phyloP scores from a whole-genome alignment of 2,329 filamentous ascomycete genomes.

The Endoconidiophora laricicola region DNA sequence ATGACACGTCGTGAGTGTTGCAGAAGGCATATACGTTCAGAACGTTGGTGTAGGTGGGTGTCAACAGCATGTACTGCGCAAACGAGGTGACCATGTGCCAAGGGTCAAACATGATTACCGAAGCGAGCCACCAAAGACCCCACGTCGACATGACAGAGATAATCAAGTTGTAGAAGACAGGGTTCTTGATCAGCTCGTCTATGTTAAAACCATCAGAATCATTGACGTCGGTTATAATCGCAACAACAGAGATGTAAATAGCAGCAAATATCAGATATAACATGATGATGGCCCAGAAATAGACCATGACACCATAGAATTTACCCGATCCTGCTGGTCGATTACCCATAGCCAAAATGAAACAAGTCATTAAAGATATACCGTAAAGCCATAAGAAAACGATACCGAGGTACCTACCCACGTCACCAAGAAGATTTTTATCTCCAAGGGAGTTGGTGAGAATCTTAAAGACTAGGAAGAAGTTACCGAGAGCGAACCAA shows the following conservation, averaged over 20 bases:
- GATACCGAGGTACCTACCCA: slow-evolving; percentile 66
- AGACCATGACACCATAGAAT: slow-evolving; percentile 93
- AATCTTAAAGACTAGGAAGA: slow-evolving; percentile 98
- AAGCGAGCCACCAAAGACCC: slow-evolving; percentile 79
- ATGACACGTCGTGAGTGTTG: slow-evolving; percentile 97
- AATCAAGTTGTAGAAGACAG: slow-evolving; percentile 83
- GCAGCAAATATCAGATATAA: slow-evolving; percentile 90
- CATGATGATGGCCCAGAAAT: slow-evolving; percentile 96
- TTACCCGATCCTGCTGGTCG: slow-evolving; percentile 84
- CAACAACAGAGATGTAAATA: slow-evolving; percentile 79
- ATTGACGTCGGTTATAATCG: slow-evolving; percentile 55
- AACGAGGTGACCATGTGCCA: slow-evolving; percentile 99
- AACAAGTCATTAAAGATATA: slow-evolving; percentile 80
- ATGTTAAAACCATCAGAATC: slow-evolving; percentile 49
- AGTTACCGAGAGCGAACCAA: slow-evolving; percentile 97
- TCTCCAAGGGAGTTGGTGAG: slow-evolving; percentile 71
- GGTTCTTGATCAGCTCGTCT: slow-evolving; percentile 63
- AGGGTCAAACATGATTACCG: slow-evolving; percentile 87
- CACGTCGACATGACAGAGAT: slow-evolving; percentile 86
- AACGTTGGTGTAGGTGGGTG: slow-evolving; percentile 98
- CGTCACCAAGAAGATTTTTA: slow-evolving; percentile 50
- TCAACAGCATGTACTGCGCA: slow-evolving; percentile 81
- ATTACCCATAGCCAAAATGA: slow-evolving; percentile 87
- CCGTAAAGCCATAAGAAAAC: slow-evolving; percentile 96
- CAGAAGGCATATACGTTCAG: slow-evolving; percentile 98